Conservation (phyloP, 2,329 filamentous ascomycete genomes). For the Neocucurbitaria cava region DNA sequence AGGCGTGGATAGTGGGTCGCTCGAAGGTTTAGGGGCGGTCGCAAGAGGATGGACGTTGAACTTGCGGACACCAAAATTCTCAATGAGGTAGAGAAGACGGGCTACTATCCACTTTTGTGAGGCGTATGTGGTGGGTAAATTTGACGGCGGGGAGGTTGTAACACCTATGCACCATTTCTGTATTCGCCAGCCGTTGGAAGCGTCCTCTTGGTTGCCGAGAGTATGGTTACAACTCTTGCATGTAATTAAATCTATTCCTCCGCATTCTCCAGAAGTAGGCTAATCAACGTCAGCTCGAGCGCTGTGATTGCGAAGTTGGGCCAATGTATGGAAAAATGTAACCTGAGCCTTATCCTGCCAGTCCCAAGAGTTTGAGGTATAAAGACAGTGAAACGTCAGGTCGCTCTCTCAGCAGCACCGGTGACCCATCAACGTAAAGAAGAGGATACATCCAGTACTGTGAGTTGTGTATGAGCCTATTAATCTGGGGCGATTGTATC, state of each 20-base stretch:
- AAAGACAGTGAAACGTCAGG: slow-evolving; percentile 44
- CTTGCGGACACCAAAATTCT: slow-evolving; percentile 62
- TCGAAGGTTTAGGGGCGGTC: neutral
- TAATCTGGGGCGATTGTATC: slow-evolving; percentile 67
- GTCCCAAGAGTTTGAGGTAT: slow-evolving; percentile 39
- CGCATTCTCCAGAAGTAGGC: slow-evolving; percentile 7
- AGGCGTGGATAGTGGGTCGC: neutral
- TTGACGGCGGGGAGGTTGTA: slow-evolving; percentile 9
- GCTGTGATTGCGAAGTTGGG: neutral
- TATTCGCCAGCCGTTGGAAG: slow-evolving; percentile 56
- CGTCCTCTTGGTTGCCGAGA: slow-evolving; percentile 52
- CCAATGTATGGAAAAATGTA: slow-evolving; percentile 29
- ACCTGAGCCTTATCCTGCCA: slow-evolving; percentile 41
- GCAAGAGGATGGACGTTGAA: slow-evolving; percentile 58
- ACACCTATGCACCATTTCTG: slow-evolving; percentile 58
- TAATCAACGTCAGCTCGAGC: slow-evolving; percentile 19
- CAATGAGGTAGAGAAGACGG: slow-evolving; percentile 62
- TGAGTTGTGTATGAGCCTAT: slow-evolving; percentile 36
- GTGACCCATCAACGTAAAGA: slow-evolving; percentile 38
- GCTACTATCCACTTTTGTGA: slow-evolving; percentile 59
- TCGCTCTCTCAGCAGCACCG: slow-evolving; percentile 33
- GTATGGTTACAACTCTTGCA: slow-evolving; percentile 50
- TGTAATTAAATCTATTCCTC: slow-evolving; percentile 20
- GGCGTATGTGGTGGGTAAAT: slow-evolving; percentile 24
- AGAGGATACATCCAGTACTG: slow-evolving; percentile 35